These are phyloP conservation scores for Fusarium tupiense DNA, from an alignment of 2,329 filamentous ascomycete genomes.

Conservation along the genomic window DNA sequence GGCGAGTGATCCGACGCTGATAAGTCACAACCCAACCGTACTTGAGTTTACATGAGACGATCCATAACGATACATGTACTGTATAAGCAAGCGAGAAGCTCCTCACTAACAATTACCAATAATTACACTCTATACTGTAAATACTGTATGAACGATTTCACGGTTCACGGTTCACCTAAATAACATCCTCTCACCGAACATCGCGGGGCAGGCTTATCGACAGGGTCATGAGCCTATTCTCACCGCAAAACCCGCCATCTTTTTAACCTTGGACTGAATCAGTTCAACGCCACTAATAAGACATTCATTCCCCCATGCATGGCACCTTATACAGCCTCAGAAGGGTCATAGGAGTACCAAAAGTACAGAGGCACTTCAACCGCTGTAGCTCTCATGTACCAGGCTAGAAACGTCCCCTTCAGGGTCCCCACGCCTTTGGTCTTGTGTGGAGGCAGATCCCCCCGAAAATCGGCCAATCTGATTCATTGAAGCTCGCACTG, in stretches of 20 bases:
- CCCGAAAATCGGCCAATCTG: constrained; percentile 36
- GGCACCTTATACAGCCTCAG: constrained; percentile 11
- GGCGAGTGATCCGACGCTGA: constrained; percentile 40
- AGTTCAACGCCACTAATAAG: constrained; percentile 20
- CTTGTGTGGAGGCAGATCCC: constrained; percentile 24
- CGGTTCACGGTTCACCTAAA: background rate
- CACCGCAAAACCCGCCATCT: constrained; percentile 26
- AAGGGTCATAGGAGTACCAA: constrained; percentile 14
- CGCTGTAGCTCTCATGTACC: constrained; percentile 33
- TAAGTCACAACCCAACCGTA: constrained; percentile 40
- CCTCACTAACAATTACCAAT: background rate
- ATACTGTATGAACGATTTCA: background rate
- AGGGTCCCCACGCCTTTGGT: constrained; percentile 35
- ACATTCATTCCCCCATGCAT: background rate
- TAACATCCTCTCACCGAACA: constrained; percentile 20
- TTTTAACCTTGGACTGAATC: constrained; percentile 1
- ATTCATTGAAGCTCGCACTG: constrained; percentile 2
- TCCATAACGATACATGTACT: constrained; percentile 14
- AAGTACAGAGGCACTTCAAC: constrained; percentile 14
- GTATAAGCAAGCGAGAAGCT: background rate
- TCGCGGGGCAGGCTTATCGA: constrained; percentile 37
- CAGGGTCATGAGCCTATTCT: constrained; percentile 29
- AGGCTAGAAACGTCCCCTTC: constrained; percentile 11
- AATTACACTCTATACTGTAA: constrained; percentile 2
- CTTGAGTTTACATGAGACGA: constrained; percentile 21